A percentile compares a stretch with the other conserved stretches of the same genome.
Conservation (phyloP, 768 basidiomycete genomes). For the Xerocomellus amylosporus region DNA sequence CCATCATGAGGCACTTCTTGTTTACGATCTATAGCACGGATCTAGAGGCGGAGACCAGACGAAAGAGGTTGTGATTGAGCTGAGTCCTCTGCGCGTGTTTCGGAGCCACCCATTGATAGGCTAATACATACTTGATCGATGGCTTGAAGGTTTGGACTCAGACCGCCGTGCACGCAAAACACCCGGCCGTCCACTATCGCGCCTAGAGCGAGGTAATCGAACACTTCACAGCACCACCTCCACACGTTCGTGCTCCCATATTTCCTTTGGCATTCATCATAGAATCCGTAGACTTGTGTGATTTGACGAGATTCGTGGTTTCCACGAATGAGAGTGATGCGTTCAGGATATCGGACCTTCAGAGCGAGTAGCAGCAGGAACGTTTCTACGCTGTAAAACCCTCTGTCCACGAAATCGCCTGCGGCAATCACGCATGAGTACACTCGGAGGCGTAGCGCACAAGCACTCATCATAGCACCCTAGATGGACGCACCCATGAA, state of each 20-base stretch:
- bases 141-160: conserved; percentile 82
- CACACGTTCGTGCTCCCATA: conserved; percentile 94
- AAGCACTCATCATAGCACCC: background rate
- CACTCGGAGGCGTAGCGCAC: conserved; percentile 2
- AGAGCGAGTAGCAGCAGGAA: conserved; percentile 91
- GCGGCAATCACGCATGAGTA: conserved; percentile 15
- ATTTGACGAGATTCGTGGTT: conserved; percentile 99
- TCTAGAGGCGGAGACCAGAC: conserved; percentile 45
- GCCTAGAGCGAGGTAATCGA: conserved; percentile 92
- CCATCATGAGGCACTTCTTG: conserved; percentile 99
- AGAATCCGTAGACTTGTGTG: conserved; percentile 93
- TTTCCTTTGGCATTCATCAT: conserved; percentile 96
- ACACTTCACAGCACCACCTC: conserved; percentile 98
- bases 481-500: conserved; percentile 75
- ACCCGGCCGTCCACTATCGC: conserved; percentile 97
- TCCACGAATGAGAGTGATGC: conserved; percentile 93
- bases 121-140: conserved; percentile 76
- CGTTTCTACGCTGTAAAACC: conserved; percentile 96
- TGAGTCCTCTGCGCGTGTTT: conserved; percentile 11
- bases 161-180: conserved; percentile 95
- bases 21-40: conserved; percentile 91
- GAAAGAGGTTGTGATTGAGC: conserved; percentile 25
- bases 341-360: conserved; percentile 96
- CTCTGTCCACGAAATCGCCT: conserved; percentile 98
- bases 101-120: conserved; percentile 16